These are phyloP conservation scores for Colletotrichum gloeosporioides DNA, from an alignment of 2,329 filamentous ascomycete genomes.

Conservation along the genomic window DNA sequence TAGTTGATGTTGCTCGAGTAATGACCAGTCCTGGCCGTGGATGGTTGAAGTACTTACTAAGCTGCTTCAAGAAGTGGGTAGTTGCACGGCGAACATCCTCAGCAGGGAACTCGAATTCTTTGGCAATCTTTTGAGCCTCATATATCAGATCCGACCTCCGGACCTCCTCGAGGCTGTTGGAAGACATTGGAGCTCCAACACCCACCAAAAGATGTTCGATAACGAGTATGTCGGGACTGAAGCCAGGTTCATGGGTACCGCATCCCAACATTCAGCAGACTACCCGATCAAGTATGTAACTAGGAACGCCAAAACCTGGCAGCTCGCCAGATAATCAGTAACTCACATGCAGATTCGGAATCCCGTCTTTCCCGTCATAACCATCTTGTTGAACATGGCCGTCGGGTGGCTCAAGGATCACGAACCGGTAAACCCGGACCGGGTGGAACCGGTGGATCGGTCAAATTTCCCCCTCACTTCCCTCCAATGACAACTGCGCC, in stretches of 20 bases:
- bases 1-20: background rate
- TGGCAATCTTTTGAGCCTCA: background rate
- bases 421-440: slow-evolving; percentile 12
- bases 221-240: background rate
- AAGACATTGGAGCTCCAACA: background rate
- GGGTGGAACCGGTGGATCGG: background rate
- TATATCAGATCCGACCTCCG: background rate
- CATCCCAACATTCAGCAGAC: background rate
- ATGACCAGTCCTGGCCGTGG: background rate
- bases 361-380: background rate
- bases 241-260: slow-evolving; percentile 8
- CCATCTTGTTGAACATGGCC: background rate
- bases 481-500: slow-evolving; percentile 6
- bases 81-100: slow-evolving; percentile 15
- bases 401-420: background rate
- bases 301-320: background rate
- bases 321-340: background rate
- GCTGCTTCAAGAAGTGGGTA: slow-evolving; percentile 23
- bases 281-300: slow-evolving; percentile 15
- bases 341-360: background rate
- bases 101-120: background rate
- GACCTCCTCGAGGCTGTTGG: background rate
- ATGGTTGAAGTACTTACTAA: slow-evolving; percentile 19
- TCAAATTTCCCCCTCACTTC: background rate
- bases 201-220: background rate